Evolutionary conservation across 2,329 filamentous ascomycete species (phyloP).

Genomic region (Mycosphaerella sp.): DNA sequence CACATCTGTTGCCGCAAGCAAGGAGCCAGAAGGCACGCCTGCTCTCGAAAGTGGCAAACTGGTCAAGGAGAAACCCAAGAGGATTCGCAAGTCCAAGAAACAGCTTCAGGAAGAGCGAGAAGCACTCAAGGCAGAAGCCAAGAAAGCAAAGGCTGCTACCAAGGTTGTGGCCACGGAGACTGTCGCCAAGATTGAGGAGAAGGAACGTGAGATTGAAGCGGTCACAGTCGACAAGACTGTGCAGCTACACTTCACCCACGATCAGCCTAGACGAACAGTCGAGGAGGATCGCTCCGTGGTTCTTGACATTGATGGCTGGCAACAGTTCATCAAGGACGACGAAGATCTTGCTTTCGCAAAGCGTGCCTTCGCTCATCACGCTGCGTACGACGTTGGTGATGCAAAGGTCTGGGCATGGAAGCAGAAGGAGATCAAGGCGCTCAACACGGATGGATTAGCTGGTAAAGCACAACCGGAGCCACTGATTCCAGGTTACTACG

Average conservation of each 20-base stretch:
- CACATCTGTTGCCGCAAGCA: constrained; percentile 20
- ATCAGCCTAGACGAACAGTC: constrained; percentile 57
- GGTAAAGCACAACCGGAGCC: constrained; percentile 50
- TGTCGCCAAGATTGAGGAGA: constrained; percentile 35
- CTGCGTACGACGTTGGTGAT: constrained; percentile 50
- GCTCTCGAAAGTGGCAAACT: constrained; percentile 29
- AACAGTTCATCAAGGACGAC: constrained; percentile 61
- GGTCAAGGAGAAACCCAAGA: constrained; percentile 47
- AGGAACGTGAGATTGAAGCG: constrained; percentile 43
- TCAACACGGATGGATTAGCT: constrained; percentile 54
- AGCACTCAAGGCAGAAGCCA: constrained; percentile 45
- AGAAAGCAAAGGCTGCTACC: constrained; percentile 28
- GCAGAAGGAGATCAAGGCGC: constrained; percentile 64
- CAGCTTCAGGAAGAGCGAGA: constrained; percentile 58
- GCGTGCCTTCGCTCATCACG: constrained; percentile 45
- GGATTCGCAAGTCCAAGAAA: constrained; percentile 69
- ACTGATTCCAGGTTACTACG: constrained; percentile 65
- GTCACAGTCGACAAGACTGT: constrained; percentile 44
- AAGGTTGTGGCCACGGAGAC: constrained; percentile 30
- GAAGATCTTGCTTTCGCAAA: constrained; percentile 57
- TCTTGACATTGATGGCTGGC: constrained; percentile 65
- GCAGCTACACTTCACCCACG: constrained; percentile 55
- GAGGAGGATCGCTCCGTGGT: constrained; percentile 59
- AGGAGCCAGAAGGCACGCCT: constrained; percentile 23
- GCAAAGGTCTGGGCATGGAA: constrained; percentile 62